These are phyloP conservation scores for Phoenix dactylifera DNA, from an alignment of 176 grass and related monocot species.

Conservation along the genomic window DNA sequence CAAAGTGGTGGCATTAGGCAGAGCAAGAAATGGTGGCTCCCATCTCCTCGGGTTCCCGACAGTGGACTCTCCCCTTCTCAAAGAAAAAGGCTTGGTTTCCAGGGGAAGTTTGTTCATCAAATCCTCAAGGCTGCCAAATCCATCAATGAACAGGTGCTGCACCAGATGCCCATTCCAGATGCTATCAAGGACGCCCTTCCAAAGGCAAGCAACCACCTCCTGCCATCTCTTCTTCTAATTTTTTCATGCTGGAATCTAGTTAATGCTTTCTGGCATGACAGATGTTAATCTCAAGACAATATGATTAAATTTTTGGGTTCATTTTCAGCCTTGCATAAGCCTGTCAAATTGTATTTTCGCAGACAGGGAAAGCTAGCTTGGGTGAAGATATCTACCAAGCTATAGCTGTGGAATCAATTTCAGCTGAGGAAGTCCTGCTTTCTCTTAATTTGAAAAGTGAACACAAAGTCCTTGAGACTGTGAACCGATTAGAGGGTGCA, in stretches of 20 bases:
- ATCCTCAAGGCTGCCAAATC: constrained; percentile 90
- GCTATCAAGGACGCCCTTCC: constrained; percentile 69
- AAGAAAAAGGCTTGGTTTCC: constrained; percentile 72
- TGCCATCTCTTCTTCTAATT: too few relatives aligned
- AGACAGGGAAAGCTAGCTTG: constrained; percentile 92
- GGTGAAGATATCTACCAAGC: constrained; percentile 73
- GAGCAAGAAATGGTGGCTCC: constrained; percentile 95
- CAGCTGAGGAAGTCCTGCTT: constrained; percentile 63
- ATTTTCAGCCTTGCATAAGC: neutral
- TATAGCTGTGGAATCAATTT: constrained; percentile 60
- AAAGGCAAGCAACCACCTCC: constrained; percentile 47
- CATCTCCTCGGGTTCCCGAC: constrained; percentile 66
- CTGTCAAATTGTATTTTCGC: constrained; percentile 13
- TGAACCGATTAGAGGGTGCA: constrained; percentile 75
- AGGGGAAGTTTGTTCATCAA: constrained; percentile 87
- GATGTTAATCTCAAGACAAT: too few relatives aligned
- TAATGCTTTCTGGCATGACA: too few relatives aligned
- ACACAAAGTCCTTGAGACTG: constrained; percentile 67
- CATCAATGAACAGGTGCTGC: constrained; percentile 82
- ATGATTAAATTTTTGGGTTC: neutral
- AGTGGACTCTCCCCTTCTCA: constrained; percentile 49
- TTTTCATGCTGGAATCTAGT: too few relatives aligned
- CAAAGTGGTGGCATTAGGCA: constrained; percentile 37
- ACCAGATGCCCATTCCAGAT: constrained; percentile 61
- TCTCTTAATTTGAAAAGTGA: constrained; percentile 74